phyloP scores from a whole-genome alignment of 2,329 filamentous ascomycete genomes.

The Allantophomopsis cytisporea region DNA sequence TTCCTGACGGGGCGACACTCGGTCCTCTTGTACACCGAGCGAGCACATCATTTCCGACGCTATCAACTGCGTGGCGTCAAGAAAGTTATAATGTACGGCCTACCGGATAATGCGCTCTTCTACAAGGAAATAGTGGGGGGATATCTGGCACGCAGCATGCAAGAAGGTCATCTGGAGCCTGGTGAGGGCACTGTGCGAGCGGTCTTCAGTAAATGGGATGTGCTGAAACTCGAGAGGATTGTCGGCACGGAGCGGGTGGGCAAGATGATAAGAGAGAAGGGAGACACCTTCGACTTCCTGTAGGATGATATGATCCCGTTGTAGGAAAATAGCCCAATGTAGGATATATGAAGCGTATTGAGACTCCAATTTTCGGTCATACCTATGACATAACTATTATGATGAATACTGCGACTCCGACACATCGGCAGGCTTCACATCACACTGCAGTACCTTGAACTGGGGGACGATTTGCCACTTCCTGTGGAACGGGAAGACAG shows the following conservation, averaged over 20 bases:
- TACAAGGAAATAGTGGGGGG: constrained; percentile 65
- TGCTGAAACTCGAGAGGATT: constrained; percentile 75
- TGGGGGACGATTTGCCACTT: no score
- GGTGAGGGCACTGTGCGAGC: constrained; percentile 45
- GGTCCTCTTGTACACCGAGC: constrained; percentile 81
- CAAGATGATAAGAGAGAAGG: constrained; percentile 71
- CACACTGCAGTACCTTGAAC: no score
- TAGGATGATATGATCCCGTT: constrained; percentile 23
- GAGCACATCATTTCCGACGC: constrained; percentile 94
- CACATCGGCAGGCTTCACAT: no score
- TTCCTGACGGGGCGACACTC: constrained; percentile 74
- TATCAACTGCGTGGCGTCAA: constrained; percentile 72
- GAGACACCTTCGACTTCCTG: constrained; percentile 92
- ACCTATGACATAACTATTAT: no score
- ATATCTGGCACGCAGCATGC: constrained; percentile 47
- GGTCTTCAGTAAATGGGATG: constrained; percentile 82
- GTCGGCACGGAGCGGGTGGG: constrained; percentile 71
- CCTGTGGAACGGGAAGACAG: no score
- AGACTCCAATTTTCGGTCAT: no score
- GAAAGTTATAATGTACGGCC: constrained; percentile 74
- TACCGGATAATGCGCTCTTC: constrained; percentile 79
- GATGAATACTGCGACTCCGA: no score
- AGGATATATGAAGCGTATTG: no score
- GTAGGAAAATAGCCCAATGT: no score
- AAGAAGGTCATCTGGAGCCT: constrained; percentile 37